Percentiles rank a stretch among this genome's conserved stretches.
phyloP scores from a whole-genome alignment of 148 eudicot genomes.

The Simmondsia chinensis region DNA sequence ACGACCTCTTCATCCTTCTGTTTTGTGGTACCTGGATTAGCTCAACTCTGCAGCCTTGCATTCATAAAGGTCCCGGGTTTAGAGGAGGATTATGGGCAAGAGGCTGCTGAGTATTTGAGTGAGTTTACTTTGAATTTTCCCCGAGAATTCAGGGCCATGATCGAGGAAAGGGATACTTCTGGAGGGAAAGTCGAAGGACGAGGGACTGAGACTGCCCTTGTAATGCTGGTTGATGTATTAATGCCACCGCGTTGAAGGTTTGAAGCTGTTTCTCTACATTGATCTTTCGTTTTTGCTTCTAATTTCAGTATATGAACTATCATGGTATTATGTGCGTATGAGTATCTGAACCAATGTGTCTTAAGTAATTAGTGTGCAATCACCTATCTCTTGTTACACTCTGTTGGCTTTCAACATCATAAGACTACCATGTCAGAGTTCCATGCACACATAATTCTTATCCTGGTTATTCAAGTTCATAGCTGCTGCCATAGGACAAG shows the following conservation, averaged over 20 bases:
- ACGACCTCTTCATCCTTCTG: slow-evolving; percentile 62
- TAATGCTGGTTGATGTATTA: slow-evolving; percentile 58
- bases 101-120: slow-evolving; percentile 63
- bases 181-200: slow-evolving; percentile 87
- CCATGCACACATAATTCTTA: no score
- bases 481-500: no score
- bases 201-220: slow-evolving; percentile 75
- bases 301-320: no score
- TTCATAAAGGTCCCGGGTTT: slow-evolving; percentile 64
- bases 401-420: no score
- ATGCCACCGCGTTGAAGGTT: slow-evolving; percentile 81
- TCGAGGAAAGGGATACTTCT: slow-evolving; percentile 75
- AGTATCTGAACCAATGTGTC: no score
- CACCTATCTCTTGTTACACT: no score
- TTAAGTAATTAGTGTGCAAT: no score
- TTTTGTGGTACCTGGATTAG: slow-evolving; percentile 54
- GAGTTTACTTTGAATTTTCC: slow-evolving; percentile 44
- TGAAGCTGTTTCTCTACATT: no score
- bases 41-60: slow-evolving; percentile 84
- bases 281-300: no score
- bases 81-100: slow-evolving; percentile 86
- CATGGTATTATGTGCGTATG: no score
- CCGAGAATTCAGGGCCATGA: slow-evolving; percentile 61
- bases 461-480: no score
- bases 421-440: no score